Evolutionary conservation across 345 rosid genomes (phyloP), one percentile per base, ranked within the genome.

Genomic region (Populus deltoides): DNA sequence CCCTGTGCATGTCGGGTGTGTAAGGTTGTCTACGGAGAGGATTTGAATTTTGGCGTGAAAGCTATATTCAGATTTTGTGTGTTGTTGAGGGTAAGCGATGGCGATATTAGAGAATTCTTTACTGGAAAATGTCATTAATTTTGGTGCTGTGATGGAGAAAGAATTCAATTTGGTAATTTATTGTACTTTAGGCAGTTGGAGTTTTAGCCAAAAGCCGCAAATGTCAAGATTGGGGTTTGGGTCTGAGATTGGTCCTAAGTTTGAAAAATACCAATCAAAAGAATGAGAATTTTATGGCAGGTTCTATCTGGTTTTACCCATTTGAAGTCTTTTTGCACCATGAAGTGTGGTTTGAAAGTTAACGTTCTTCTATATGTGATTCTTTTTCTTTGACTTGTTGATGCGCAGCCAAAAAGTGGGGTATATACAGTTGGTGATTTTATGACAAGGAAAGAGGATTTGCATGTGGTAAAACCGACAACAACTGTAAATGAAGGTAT

Each of bases 401-500:
- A 5, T 38, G 7, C 70, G 84, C 86, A 92, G 98, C 78, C 90
- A 12, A 80, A 75, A 67, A 89, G 82, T 70, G 97, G 92, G 31
- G 79, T 86, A 15, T 95, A 88, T 62, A 92, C 88, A 0, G 98
- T 95, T 45, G 98, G 98, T 13, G 97, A 93, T 89, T 91, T 92
- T 78, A 96, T 93, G 98, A 93, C 99, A 4, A 83, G 59, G 72
- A 96, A 89, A 76, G 87, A 90, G 62, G 67, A 87, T 72, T 82
- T 96, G 77, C 86, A 80, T 69, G 93, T 90, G 72, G 97, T 93
- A 25, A 96, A 91, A 82, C 79, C 93, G 8, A 79, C 93, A 9
- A 96, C 98, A 0, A 86, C 90, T 3, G 97, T 93, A 17, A 97
- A 96, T 81, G 93, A 93, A 88, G 98, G 99, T 91, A 83, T 66